Conservation (phyloP, 257 asterid genomes). For the Craterostigma plantagineum region DNA sequence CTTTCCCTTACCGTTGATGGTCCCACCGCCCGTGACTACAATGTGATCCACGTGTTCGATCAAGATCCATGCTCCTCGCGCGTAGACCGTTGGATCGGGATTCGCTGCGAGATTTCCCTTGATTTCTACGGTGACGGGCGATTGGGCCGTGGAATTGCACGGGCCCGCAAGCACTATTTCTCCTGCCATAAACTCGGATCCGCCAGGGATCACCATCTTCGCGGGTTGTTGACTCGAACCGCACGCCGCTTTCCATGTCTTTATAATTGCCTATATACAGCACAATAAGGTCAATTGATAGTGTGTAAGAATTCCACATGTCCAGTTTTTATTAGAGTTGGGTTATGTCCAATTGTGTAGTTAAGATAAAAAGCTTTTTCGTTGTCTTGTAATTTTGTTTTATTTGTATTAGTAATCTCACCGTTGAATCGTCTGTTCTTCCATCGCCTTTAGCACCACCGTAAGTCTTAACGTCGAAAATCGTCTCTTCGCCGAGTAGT, state of each 20-base stretch:
- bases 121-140: conserved; percentile 27
- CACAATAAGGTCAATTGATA: too few relatives aligned
- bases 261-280: conserved; percentile 26
- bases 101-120: conserved; percentile 28
- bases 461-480: neutral
- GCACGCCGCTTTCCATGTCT: conserved; percentile 48
- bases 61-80: conserved; percentile 25
- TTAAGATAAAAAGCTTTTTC: too few relatives aligned
- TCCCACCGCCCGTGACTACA: conserved; percentile 39
- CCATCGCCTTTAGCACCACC: neutral
- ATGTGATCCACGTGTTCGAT: conserved; percentile 19
- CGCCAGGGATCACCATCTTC: conserved; percentile 24
- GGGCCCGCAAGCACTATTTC: conserved; percentile 43
- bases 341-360: too few relatives aligned
- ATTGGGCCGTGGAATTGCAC: conserved; percentile 13
- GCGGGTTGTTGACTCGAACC: conserved; percentile 11
- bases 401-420: neutral
- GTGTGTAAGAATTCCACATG: too few relatives aligned
- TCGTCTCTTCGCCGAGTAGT: too few relatives aligned
- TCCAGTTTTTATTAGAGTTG: too few relatives aligned
- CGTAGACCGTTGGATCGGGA: conserved; percentile 26
- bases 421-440: neutral
- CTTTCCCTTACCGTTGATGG: conserved; percentile 37
- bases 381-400: too few relatives aligned
- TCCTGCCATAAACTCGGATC: conserved; percentile 17